Evolutionary conservation across 495 filamentous ascomycete species (phyloP).

Genomic region (Durotheca rogersii): DNA sequence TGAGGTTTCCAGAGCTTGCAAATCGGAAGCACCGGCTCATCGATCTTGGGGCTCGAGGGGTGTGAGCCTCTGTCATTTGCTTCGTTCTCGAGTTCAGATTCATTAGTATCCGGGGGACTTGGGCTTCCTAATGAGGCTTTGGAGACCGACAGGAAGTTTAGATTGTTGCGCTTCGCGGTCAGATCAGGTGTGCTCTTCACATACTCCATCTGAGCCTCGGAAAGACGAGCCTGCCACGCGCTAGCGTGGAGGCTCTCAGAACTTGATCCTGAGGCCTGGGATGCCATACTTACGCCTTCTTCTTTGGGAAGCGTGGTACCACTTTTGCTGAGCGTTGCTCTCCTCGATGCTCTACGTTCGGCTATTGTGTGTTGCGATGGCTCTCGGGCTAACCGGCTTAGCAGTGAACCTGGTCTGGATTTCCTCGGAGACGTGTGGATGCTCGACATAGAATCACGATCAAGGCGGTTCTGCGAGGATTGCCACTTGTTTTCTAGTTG

Average conservation of each 20-base stretch:
- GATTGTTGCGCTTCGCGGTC: conserved; percentile 34
- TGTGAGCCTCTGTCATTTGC: not conserved
- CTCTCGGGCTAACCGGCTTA: conserved; percentile 14
- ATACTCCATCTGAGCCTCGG: conserved; percentile 48
- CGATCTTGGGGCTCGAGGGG: not conserved
- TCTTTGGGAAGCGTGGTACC: conserved; percentile 23
- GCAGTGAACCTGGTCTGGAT: conserved; percentile 34
- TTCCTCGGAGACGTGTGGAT: conserved; percentile 37
- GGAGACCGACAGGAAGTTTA: conserved; percentile 44
- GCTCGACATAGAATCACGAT: conserved; percentile 50
- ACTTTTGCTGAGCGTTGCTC: conserved; percentile 29
- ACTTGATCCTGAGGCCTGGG: conserved; percentile 25
- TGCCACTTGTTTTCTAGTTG: conserved; percentile 53
- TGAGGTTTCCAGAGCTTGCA: conserved; percentile 23
- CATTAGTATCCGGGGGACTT: conserved; percentile 50
- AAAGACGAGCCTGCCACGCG: conserved; percentile 37
- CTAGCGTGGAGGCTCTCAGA: conserved; percentile 34
- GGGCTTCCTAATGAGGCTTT: conserved; percentile 49
- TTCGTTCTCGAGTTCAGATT: conserved; percentile 35
- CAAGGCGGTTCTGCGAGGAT: conserved; percentile 48
- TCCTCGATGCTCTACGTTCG: conserved; percentile 41
- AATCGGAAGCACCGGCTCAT: not conserved
- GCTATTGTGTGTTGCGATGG: conserved; percentile 22
- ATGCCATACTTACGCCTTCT: conserved; percentile 26
- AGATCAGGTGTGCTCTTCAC: conserved; percentile 43